Base-by-base conservation (phyloP, 441 rosid species). In the Erodium moschatum region DNA sequence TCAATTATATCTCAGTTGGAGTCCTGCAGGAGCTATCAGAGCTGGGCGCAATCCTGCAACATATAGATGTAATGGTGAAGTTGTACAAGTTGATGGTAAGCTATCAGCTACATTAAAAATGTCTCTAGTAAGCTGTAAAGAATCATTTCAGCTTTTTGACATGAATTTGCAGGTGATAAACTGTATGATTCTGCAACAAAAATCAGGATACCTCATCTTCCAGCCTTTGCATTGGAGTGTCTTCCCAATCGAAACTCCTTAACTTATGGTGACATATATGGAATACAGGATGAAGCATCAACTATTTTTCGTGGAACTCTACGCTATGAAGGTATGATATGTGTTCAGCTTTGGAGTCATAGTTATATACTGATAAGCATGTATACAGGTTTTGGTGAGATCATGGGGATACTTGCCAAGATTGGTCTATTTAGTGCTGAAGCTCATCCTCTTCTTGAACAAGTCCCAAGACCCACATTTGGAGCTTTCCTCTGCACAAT, bases 191-290 rank as follows among this genome's bases (percentile, higher is more conserved):
- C 97, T 61, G 88, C 89, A 5, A 71, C 62, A 64, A 85, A 78
- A 71, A 77, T 80, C 70, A 80, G 91, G 70, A 75, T 90, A 63
- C 81, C 97, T 15, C 80, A 89, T 73, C 90, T 90, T 73, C 98
- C 97, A 42, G 95, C 98, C 76, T 93, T 93, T 79, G 97, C 97
- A 72, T 77, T 93, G 73, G 98, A 93, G 75, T 93, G 92, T 79
- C 78, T 93, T 67, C 92, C 98, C 1, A 93, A 90, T 72, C 92
- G 96, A 5, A 83, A 93, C 76, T 90, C 98, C 5, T 76, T 93
- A 77, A 78, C 85, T 69, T 93, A 89, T 42, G 96, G 87, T 10
- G 85, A 89, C 52, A 52, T 78, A 12, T 93, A 93, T 77, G 87
- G 97, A 71, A 93, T 93, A 64, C 81, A 70, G 69, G 67, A 83